Percentiles rank a stretch among this genome's conserved stretches.
Evolutionary conservation across 1,284 basidiomycete species (phyloP).

Genomic region (Leucoagaricus sp.): DNA sequence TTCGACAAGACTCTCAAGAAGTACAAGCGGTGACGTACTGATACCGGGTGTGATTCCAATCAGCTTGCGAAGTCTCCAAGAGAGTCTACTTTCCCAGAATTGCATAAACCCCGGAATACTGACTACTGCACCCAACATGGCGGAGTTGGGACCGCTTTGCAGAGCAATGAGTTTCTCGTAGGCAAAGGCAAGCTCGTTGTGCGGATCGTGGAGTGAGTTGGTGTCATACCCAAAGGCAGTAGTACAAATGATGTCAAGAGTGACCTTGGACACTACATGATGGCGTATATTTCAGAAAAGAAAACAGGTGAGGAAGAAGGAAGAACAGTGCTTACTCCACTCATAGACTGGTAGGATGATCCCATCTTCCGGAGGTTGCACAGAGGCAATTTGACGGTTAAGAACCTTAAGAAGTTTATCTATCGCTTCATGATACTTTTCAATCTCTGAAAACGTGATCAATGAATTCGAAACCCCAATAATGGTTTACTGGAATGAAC

Average conservation of each 20-base stretch:
- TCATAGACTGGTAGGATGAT: constrained; percentile 43
- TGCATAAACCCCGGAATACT: constrained; percentile 36
- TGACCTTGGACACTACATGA: constrained; percentile 47
- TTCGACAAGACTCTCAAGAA: no score
- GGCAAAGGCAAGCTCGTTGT: constrained; percentile 48
- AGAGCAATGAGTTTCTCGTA: constrained; percentile 44
- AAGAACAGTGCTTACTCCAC: constrained; percentile 39
- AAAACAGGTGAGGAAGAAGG: background rate
- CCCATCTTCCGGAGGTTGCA: constrained; percentile 27
- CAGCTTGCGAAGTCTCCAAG: constrained; percentile 36
- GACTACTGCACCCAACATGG: constrained; percentile 37
- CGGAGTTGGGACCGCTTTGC: constrained; percentile 43
- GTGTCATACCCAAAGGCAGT: constrained; percentile 50
- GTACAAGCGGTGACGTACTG: no score
- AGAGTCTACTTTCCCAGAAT: constrained; percentile 36
- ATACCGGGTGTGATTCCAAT: background rate
- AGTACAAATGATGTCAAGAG: constrained; percentile 51
- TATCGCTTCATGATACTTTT: constrained; percentile 49
- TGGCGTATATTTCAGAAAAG: background rate
- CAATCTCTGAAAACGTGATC: constrained; percentile 49
- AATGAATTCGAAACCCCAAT: no score
- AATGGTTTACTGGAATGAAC: no score
- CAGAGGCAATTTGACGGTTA: constrained; percentile 30
- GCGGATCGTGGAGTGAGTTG: constrained; percentile 45
- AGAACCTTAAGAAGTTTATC: constrained; percentile 46